Evolutionary conservation across 1,284 basidiomycete genomes (phyloP).

Genomic region (Phellinidium pouzarii): DNA sequence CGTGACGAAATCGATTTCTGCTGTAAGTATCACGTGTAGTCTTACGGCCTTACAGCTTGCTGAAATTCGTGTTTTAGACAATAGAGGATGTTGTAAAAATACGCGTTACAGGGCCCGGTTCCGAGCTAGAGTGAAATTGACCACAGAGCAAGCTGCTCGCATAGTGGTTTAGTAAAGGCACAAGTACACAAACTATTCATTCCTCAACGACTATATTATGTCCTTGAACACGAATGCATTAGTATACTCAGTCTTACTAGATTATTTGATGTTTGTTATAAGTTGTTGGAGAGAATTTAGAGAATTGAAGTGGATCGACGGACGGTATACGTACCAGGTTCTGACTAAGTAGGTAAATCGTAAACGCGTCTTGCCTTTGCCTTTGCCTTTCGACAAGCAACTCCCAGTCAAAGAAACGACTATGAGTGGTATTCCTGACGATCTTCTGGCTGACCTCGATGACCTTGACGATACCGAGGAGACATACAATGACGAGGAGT

Average conservation of each 20-base stretch:
- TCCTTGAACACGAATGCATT: too few species aligned
- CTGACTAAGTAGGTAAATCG: too few species aligned
- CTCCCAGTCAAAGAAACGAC: not conserved
- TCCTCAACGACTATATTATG: not conserved
- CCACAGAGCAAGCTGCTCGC: slow-evolving; percentile 1
- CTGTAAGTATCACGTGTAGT: slow-evolving; percentile 34
- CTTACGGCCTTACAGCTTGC: not conserved
- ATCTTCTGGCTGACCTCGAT: slow-evolving; percentile 83
- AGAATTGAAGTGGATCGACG: too few species aligned
- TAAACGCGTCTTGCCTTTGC: not conserved
- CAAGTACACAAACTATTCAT: too few species aligned
- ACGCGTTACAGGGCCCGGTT: slow-evolving; percentile 44
- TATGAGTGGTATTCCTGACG: slow-evolving; percentile 79
- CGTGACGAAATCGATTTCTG: slow-evolving; percentile 44
- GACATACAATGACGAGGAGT: slow-evolving; percentile 45
- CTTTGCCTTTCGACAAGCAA: not conserved
- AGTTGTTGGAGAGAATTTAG: too few species aligned
- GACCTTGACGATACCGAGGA: slow-evolving; percentile 63
- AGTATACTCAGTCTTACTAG: too few species aligned
- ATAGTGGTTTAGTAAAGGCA: slow-evolving; percentile 3
- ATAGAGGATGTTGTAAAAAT: slow-evolving; percentile 47
- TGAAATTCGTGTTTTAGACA: slow-evolving; percentile 29
- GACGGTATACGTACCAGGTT: too few species aligned
- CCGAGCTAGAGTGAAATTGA: slow-evolving; percentile 28
- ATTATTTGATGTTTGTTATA: too few species aligned